Evolutionary conservation across 192 early-diverging fungal genomes (phyloP), one percentile per base, ranked within the genome.

Genomic region (Backusella sp.): DNA sequence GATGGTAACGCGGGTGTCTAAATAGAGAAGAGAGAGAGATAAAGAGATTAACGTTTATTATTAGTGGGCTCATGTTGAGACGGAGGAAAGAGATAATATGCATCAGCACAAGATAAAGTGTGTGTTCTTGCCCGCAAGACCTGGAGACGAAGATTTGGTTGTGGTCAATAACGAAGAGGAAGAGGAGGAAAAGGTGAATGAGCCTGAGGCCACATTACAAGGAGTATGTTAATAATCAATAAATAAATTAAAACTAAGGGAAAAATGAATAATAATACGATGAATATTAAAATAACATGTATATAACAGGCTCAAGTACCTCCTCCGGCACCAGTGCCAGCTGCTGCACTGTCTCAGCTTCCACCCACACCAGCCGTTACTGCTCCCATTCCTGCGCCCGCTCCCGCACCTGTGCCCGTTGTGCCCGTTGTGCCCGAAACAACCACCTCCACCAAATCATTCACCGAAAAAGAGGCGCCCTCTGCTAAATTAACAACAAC

Each of bases 91-190:
- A 84, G 85, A 85, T 28, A 81, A 80, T 34, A 91, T 92, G 72
- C 84, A 82, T 68, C 90, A 94, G 78, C 89, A 89, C 67, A 94
- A 92, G 79, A 84, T 94, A 69, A 86, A 88, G 56, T 92, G 91
- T 68, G 85, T 85, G 15, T 89, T 86, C 73, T 80, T 89, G 19
- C 41, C 71, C 26, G 17, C 17, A 23, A 36, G 15, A 19, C 17
- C 17, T 6, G 46, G 46, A 49, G 46, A 49, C 5, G 46, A 49
- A 6, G 46, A 49, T 6, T n/a, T 49, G 46, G 46, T 49, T 6
- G 19, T 49, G 17, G 46, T 49, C n/a, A 17, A 17, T 6, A n/a
- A n/a, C 6, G 46, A 49, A 19, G 17, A 6, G 19, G 53, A 21
- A 26, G 32, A 73, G 23, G n/a, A 59, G 35, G 8, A 73, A 0